A percentile compares a stretch with the other conserved stretches of the same genome.
These are phyloP conservation scores for Discostella pseudostelligera DNA, from an alignment of 108 stramenopile species.

Conservation along the genomic window DNA sequence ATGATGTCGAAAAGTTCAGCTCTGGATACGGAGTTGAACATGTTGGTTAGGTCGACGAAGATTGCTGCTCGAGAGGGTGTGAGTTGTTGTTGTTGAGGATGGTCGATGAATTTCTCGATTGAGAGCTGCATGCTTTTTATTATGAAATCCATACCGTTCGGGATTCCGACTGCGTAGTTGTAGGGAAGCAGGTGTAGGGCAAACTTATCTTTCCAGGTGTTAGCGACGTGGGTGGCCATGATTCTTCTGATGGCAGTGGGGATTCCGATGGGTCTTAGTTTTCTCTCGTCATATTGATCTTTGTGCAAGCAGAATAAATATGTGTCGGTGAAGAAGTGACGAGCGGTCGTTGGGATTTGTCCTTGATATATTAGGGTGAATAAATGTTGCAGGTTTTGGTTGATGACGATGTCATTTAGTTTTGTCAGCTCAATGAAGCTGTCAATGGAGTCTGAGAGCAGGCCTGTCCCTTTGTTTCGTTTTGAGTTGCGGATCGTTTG, in stretches of 20 bases:
- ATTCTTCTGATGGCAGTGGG: constrained; percentile 24
- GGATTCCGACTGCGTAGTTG: constrained; percentile 23
- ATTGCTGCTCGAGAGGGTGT: constrained; percentile 12
- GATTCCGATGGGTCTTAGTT: constrained; percentile 13
- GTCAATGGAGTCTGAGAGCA: not conserved
- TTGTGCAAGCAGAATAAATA: constrained; percentile 9
- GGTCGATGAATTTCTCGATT: constrained; percentile 13
- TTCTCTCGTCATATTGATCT: not conserved
- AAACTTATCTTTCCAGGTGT: not conserved
- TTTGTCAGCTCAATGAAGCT: not conserved
- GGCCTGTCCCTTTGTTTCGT: not conserved
- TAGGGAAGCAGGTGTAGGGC: constrained; percentile 14
- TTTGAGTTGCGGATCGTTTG: not conserved
- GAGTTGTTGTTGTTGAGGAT: not conserved
- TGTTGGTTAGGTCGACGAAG: constrained; percentile 22
- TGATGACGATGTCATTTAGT: not conserved
- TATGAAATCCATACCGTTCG: constrained; percentile 10
- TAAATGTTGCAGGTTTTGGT: not conserved
- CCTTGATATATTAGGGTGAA: not conserved
- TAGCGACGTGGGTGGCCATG: constrained; percentile 7
- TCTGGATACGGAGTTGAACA: constrained; percentile 22
- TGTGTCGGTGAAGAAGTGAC: not conserved
- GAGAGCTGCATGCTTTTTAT: constrained; percentile 7
- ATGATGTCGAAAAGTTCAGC: constrained; percentile 8
- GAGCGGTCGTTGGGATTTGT: not conserved